Evolutionary conservation across 2,329 filamentous ascomycete species (phyloP).

Genomic region (Coniochaeta hoffmannii): DNA sequence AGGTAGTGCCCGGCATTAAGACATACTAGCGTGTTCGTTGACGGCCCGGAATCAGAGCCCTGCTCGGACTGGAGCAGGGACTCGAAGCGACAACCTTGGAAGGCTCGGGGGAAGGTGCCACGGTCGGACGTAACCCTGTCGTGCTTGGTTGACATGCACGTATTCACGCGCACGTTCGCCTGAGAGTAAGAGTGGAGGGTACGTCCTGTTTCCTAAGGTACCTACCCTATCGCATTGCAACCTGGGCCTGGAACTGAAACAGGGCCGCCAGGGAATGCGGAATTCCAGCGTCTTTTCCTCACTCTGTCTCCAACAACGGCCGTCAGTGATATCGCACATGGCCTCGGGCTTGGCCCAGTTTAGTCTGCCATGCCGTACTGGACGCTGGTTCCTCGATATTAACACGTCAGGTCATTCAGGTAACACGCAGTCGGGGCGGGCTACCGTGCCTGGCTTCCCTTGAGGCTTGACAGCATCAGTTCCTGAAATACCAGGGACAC

Average conservation of each 20-base stretch:
- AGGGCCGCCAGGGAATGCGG: conserved; percentile 8
- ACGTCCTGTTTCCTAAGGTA: conserved; percentile 7
- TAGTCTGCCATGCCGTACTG: conserved; percentile 3
- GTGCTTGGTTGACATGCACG: conserved; percentile 3
- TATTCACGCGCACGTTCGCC: conserved; percentile 7
- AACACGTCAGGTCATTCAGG: conserved; percentile 18
- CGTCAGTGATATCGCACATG: background rate
- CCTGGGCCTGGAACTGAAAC: conserved; percentile 18
- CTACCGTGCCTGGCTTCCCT: conserved; percentile 15
- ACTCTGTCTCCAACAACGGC: background rate
- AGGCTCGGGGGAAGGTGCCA: background rate
- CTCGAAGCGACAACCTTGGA: background rate
- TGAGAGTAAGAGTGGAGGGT: conserved; percentile 13
- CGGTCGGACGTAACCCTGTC: background rate
- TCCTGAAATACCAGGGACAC: conserved; percentile 11
- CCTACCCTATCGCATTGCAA: conserved; percentile 10
- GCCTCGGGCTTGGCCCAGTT: background rate
- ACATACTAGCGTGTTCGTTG: background rate
- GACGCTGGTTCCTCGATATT: conserved; percentile 10
- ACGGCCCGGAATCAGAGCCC: background rate
- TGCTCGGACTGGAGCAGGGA: background rate
- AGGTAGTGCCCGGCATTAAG: background rate
- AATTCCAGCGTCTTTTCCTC: background rate
- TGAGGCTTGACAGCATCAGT: conserved; percentile 10
- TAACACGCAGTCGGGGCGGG: conserved; percentile 13